These are phyloP conservation scores for Dissophora ornata DNA, from an alignment of 192 early-diverging fungal species.

Conservation along the genomic window DNA sequence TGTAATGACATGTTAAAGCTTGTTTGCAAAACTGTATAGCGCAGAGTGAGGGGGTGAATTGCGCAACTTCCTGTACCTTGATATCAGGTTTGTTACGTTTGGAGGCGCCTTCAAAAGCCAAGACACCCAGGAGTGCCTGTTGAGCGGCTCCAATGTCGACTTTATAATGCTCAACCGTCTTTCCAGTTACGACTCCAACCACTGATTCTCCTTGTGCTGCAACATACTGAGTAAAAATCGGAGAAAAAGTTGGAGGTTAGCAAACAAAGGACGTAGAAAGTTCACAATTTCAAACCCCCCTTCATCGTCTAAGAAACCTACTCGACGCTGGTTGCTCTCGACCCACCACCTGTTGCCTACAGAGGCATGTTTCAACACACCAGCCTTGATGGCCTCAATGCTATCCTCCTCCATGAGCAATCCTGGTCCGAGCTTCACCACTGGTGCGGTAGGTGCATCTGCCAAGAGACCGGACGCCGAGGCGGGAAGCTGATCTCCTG, in stretches of 20 bases:
- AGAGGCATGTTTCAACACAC: conserved; percentile 69
- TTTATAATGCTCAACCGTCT: conserved; percentile 80
- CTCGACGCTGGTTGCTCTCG: conserved; percentile 81
- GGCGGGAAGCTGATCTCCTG: conserved; percentile 62
- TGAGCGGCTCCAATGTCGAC: conserved; percentile 97
- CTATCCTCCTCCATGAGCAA: conserved; percentile 74
- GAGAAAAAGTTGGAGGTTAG: background rate
- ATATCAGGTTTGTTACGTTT: conserved; percentile 91
- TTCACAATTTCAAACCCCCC: background rate
- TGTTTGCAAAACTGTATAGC: no score
- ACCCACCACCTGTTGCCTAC: conserved; percentile 81
- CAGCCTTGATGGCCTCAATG: conserved; percentile 78
- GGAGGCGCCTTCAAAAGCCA: conserved; percentile 96
- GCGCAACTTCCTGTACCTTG: conserved; percentile 53
- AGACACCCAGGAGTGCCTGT: conserved; percentile 75
- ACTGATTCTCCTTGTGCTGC: conserved; percentile 88
- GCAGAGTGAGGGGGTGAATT: no score
- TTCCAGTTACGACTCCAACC: conserved; percentile 80
- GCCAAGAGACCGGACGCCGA: conserved; percentile 19
- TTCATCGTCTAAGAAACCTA: conserved; percentile 56
- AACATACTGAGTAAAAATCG: conserved; percentile 75
- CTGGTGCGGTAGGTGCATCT: conserved; percentile 35
- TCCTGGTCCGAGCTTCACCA: conserved; percentile 85
- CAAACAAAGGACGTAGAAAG: conserved; percentile 3
- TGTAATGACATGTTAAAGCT: no score